Base-by-base conservation (phyloP, 805 yeast species). In the Ascoidea asiatica region DNA sequence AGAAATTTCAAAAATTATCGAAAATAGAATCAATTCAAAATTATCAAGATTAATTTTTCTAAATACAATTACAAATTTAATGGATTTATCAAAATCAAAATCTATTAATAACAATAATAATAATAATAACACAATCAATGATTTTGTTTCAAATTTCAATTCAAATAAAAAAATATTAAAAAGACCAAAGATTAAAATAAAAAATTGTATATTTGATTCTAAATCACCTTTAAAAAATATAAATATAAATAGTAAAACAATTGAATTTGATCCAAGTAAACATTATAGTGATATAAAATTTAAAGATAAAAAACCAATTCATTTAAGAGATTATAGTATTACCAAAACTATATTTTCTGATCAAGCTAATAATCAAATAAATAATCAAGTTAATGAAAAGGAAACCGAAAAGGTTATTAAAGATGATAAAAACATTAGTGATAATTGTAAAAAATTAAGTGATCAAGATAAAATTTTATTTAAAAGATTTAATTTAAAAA, bases 401-500 rank as follows among this genome's bases (percentile, higher is more conserved):
- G 11, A 23, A 7, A 23, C 6, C 11, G 11, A 23, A 7, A 23
- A 23, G 11, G 33, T 6, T 23, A 23, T 23, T 7, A 23, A 6
- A 7, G 11, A 23, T 11, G 11, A 23, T 7, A 23, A 23, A 7
- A 6, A 6, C 39, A 38, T 20, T 18, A n/a, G n/a, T n/a, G n/a
- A n/a, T n/a, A n/a, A n/a, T n/a, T n/a, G n/a, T n/a, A 5, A 33
- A 39, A 33, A 22, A 23, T 21, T 38, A 41, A 21, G n/a, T 23
- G 18, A 5, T 6, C 57, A 55, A 46, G 49, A 49, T 43, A 38
- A 41, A n/a, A 44, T 52, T 38, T 39, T 58, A 18, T 48, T 51
- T 5, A 50, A 45, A 35, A 47, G 56, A 33, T 60, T 60, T 39
- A 43, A 49, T 2, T 48, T 60, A 18, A 52, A 48, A 19, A 13